Conservation (phyloP, 768 basidiomycete species). For the Chiua virens region DNA sequence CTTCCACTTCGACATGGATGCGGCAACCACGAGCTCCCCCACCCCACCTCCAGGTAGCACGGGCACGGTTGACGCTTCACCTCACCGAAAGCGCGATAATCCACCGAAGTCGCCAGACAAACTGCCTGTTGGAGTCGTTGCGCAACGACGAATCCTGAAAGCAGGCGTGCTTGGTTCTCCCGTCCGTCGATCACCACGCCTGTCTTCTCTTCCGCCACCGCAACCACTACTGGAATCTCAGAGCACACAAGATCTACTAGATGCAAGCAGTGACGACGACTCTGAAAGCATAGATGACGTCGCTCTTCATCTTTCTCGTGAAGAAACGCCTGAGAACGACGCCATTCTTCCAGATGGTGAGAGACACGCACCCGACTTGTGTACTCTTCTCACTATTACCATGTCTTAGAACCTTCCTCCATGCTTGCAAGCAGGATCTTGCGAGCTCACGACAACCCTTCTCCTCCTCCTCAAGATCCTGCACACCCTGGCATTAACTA, state of each 20-base stretch:
- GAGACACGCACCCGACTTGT: conserved; percentile 5
- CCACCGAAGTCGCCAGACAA: conserved; percentile 55
- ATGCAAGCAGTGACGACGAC: conserved; percentile 32
- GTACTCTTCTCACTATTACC: conserved; percentile 8
- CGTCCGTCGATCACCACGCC: conserved; percentile 51
- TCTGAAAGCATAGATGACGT: conserved; percentile 29
- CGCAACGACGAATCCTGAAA: conserved; percentile 31
- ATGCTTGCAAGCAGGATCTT: conserved; percentile 64
- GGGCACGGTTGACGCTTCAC: conserved; percentile 43
- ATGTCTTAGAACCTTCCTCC: conserved; percentile 61
- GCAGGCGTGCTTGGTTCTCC: conserved; percentile 30
- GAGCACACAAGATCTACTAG: conserved; percentile 11
- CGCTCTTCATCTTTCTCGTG: conserved; percentile 31
- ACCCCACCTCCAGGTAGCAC: conserved; percentile 32
- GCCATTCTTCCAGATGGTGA: conserved; percentile 46
- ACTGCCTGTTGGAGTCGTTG: conserved; percentile 36
- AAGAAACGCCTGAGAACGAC: conserved; percentile 52
- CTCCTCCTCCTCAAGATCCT: conserved; percentile 51
- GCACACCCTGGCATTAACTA: conserved; percentile 16
- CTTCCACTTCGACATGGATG: conserved; percentile 18
- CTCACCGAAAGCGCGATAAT: conserved; percentile 50
- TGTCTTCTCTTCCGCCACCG: conserved; percentile 41
- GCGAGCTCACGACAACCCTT: conserved; percentile 74
- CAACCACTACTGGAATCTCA: conserved; percentile 15
- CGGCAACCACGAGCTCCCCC: conserved; percentile 24